phyloP scores from a whole-genome alignment of 768 basidiomycete genomes.

The Clathrus columnatus region DNA sequence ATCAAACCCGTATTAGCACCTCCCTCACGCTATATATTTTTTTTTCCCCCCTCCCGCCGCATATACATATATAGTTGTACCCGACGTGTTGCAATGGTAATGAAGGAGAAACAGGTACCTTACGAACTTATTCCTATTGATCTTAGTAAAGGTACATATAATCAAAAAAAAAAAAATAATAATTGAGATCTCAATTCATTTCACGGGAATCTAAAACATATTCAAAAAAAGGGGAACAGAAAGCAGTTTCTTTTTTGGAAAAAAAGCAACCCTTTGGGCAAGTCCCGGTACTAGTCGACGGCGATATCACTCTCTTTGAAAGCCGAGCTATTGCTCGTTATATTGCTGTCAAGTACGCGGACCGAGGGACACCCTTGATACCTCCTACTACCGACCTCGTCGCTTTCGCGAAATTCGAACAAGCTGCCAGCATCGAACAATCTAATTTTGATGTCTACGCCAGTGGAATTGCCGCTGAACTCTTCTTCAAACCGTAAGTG shows the following conservation, averaged over 20 bases:
- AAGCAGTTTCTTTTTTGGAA: background rate
- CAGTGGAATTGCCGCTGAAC: conserved; percentile 12
- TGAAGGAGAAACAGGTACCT: conserved; percentile 48
- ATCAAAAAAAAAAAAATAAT: background rate
- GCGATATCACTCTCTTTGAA: conserved; percentile 3
- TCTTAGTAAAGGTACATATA: conserved; percentile 20
- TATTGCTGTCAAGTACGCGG: conserved; percentile 14
- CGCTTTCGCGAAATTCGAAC: conserved; percentile 21
- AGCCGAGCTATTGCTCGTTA: conserved; percentile 16
- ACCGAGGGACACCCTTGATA: conserved; percentile 7
- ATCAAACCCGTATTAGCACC: conserved; percentile 26
- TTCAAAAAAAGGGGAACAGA: conserved; percentile 11
- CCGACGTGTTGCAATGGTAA: conserved; percentile 39
- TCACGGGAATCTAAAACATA: background rate
- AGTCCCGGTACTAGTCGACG: background rate
- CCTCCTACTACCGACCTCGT: conserved; percentile 13
- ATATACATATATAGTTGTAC: conserved; percentile 41
- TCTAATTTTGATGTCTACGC: conserved; percentile 13
- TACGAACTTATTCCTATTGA: conserved; percentile 43
- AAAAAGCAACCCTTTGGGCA: conserved; percentile 2
- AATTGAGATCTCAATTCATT: background rate
- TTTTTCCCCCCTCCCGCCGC: too few relatives aligned
- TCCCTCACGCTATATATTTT: conserved; percentile 30
- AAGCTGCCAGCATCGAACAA: conserved; percentile 19
- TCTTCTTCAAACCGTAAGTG: conserved; percentile 14